Evolutionary conservation across 2,329 filamentous ascomycete genomes (phyloP).

Genomic region (Microdochium paspali): DNA sequence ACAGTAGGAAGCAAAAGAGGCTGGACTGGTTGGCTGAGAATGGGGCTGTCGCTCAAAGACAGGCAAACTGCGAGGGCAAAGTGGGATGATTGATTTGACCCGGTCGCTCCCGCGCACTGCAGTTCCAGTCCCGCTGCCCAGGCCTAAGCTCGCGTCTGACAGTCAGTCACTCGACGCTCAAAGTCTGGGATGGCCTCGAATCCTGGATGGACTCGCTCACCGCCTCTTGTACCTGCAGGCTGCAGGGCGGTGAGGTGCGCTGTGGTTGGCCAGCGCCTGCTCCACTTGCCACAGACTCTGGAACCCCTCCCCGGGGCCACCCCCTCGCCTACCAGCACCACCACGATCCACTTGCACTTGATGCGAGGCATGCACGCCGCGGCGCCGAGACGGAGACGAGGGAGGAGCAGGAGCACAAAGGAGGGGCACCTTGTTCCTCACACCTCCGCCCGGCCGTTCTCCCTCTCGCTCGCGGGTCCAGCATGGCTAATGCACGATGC

Average conservation of each 20-base stretch:
- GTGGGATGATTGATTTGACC: too few species aligned
- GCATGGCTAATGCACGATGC: conserved; percentile 1
- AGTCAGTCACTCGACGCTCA: background rate
- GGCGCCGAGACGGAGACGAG: too few species aligned
- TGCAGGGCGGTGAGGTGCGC: background rate
- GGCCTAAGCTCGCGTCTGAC: background rate
- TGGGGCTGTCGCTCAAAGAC: background rate
- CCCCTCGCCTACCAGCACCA: background rate
- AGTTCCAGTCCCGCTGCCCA: background rate
- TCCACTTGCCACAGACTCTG: background rate
- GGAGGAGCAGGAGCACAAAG: too few species aligned
- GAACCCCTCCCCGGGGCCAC: background rate
- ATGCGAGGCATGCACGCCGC: background rate
- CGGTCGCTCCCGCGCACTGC: background rate
- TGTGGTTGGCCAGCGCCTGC: background rate
- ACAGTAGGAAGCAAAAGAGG: too few species aligned
- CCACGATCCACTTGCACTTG: background rate
- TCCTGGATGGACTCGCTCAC: background rate
- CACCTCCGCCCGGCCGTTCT: background rate
- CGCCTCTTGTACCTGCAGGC: background rate
- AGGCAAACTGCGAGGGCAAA: too few species aligned
- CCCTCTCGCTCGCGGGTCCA: background rate
- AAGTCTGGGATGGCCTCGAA: background rate
- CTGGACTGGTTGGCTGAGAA: background rate
- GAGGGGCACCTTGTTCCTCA: background rate